phyloP scores from a whole-genome alignment of 169 alveolate genomes.

The Cryptosporidium meleagridis region DNA sequence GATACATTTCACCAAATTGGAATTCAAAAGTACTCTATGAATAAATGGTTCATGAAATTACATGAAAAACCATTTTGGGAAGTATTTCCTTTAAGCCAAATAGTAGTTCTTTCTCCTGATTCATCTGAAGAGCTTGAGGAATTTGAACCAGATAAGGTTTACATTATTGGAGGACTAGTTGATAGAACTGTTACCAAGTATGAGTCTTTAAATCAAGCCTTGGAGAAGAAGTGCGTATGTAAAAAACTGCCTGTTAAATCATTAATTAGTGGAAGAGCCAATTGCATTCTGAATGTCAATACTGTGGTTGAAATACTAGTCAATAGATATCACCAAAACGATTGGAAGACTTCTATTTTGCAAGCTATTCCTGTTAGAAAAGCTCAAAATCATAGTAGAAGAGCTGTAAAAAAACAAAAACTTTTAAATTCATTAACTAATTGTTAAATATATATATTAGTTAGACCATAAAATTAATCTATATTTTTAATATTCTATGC shows the following conservation, averaged over 20 bases:
- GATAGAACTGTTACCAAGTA: slow-evolving; percentile 80
- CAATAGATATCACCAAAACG: slow-evolving; percentile 63
- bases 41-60: slow-evolving; percentile 76
- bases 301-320: slow-evolving; percentile 79
- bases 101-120: slow-evolving; percentile 81
- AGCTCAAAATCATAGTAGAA: slow-evolving; percentile 70
- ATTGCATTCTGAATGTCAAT: slow-evolving; percentile 79
- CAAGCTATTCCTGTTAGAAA: slow-evolving; percentile 54
- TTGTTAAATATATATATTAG: background rate
- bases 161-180: slow-evolving; percentile 78
- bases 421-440: background rate
- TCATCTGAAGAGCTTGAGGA: slow-evolving; percentile 78
- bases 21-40: slow-evolving; percentile 75
- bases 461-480: background rate
- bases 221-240: slow-evolving; percentile 73
- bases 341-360: slow-evolving; percentile 74
- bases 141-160: slow-evolving; percentile 77
- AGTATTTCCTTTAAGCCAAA: slow-evolving; percentile 75
- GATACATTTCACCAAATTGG: slow-evolving; percentile 73
- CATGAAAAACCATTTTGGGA: slow-evolving; percentile 79
- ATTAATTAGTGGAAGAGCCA: slow-evolving; percentile 73
- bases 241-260: slow-evolving; percentile 77
- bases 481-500: background rate
- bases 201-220: slow-evolving; percentile 75
- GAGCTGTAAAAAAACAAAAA: slow-evolving; percentile 34